Evolutionary conservation across 1,139 yeast genomes (phyloP), one percentile per base, ranked within the genome.

Genomic region (Magnusiomyces paraingens): DNA sequence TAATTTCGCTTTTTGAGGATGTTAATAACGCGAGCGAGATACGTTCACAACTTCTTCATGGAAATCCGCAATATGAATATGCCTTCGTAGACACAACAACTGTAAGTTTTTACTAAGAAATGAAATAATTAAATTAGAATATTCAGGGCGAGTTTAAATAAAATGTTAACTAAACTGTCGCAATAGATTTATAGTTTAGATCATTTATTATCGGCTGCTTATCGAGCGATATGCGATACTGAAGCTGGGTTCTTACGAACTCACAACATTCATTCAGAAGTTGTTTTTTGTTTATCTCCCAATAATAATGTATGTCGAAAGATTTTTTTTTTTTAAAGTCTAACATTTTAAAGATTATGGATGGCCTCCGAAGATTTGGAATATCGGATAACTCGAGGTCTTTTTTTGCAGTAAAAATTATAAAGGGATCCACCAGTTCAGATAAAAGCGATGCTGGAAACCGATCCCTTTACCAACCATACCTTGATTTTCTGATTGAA

Each of bases 271-370:
- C 81, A 80, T 57, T 77, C 84, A 1, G 85, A 81, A 59, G 64
- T 78, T 18, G 72, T 81, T 12, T 73, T 79, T 58, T 73, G 80
- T 47, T 65, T 81, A 52, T 75, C 83, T 1, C 81, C 83, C 1
- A 73, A 75, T 29, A 78, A 77, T 52, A 77, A 77, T 60, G 59
- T 60, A 45, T 29, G 61, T 53, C 4, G 32, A 20, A 11, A 32
- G 11, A 29, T 12, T n/a, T 3, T 18, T 12, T 17, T 11, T 22
- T 10, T 14, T 15, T 8, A 14, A 18, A 4, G 35, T 32, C n/a
- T 18, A 29, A 12, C 41, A 8, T 15, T 18, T 32, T 18, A 12
- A 32, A 59, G 58, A 73, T 74, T 46, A 74, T 77, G 61, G 81
- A 78, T 52, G 75, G 76, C 1, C 65, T 77, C 53, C 70, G 70